Evolutionary conservation across 768 basidiomycete species (phyloP), one percentile per base, ranked within the genome.

Genomic region (Chalciporus sphaerocephalus): DNA sequence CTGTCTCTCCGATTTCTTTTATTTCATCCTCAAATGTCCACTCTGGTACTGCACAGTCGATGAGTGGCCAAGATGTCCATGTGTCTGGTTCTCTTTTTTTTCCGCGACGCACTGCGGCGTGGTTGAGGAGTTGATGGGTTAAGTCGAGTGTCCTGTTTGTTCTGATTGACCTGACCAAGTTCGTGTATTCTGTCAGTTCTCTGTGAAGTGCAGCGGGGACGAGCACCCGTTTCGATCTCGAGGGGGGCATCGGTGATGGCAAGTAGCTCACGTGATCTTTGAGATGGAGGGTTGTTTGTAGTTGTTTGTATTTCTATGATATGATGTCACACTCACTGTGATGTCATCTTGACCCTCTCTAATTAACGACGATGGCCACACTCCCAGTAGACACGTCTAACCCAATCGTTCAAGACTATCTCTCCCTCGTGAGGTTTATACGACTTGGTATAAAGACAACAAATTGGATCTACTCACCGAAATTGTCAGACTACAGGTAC

Each of bases 21-120:
- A 90, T 71, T 63, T 90, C 88, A 51, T 90, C 87, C 38, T 80
- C 73, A 17, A 91, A 65, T 8, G 66, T 65, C 82, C 83, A 90
- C 64, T 87, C 81, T 1, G 88, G 86, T 8, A 76, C 67, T 18
- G 73, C 69, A 13, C 86, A 74, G 54, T 90, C 85, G 15, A 80
- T 73, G 40, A 89, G 74, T 1, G 88, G 88, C 88, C 88, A 91
- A 6, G 80, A 71, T 0, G 87, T 87, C 86, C 85, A 89, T 0
- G 67, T 69, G 54, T 84, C 78, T 57, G 58, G 20, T 5, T 39
- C 44, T 1, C 54, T 56, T 5, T 60, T 53, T 22, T 56, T n/a
- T 57, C 60, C 15, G 60, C 20, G 22, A n/a, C 27, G 40, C 12
- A 38, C 37, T 28, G 45, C 37, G 3, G 54, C 51, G 32, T 68